Evolutionary conservation across 768 basidiomycete genomes (phyloP).

Genomic region (Grammothele lineata): DNA sequence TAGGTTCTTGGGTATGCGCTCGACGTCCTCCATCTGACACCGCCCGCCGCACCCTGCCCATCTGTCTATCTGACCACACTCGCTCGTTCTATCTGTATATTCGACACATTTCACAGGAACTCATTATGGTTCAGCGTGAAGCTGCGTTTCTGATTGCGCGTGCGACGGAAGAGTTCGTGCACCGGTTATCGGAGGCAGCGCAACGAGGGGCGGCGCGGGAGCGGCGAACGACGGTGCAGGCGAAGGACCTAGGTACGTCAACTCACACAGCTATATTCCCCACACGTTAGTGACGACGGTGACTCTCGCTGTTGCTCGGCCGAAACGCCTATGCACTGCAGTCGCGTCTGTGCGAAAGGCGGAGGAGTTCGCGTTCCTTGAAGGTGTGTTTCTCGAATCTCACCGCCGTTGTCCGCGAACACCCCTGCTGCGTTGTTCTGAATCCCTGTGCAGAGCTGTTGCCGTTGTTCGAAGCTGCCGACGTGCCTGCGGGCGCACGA

Average conservation of each 20-base stretch:
- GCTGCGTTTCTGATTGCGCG: conserved; percentile 76
- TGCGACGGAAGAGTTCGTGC: conserved; percentile 87
- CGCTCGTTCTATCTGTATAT: no score
- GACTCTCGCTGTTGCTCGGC: not conserved
- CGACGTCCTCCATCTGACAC: not conserved
- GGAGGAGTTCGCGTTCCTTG: conserved; percentile 76
- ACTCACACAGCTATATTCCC: no score
- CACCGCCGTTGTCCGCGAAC: no score
- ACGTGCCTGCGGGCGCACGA: no score
- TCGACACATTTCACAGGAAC: no score
- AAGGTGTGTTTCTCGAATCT: conserved; percentile 43
- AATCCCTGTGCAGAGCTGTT: conserved; percentile 45
- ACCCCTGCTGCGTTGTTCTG: no score
- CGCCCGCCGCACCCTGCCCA: not conserved
- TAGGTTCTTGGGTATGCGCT: not conserved
- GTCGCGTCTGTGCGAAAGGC: conserved; percentile 59
- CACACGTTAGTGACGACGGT: no score
- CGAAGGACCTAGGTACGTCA: conserved; percentile 71
- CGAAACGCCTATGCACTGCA: conserved; percentile 23
- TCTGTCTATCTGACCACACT: not conserved
- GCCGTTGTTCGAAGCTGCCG: conserved; percentile 44
- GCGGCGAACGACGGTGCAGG: conserved; percentile 69
- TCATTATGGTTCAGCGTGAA: conserved; percentile 72
- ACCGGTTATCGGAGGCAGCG: conserved; percentile 66
- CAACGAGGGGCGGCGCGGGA: conserved; percentile 68